Evolutionary conservation across 1,284 basidiomycete species (phyloP), one percentile per base, ranked within the genome.

Genomic region (Ceratobasidium sp.): DNA sequence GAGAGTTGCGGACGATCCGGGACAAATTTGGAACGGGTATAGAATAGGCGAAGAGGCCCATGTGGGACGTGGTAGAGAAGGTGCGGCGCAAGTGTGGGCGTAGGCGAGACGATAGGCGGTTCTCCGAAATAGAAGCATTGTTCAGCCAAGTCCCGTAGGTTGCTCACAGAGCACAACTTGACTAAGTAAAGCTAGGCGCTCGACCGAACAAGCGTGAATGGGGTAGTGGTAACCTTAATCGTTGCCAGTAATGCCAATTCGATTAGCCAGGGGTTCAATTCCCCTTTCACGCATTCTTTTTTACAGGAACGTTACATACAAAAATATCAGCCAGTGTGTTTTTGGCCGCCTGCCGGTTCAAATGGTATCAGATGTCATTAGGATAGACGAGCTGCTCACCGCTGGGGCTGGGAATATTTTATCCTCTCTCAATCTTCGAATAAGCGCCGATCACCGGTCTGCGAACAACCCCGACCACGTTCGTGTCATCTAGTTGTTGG

Each of bases 211-310:
- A 75, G 71, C 71, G 71, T 75, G 71, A 75, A 75, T 75, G 71
- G 71, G 71, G 71, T 75, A 75, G 71, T 33, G 33, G 33, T 33
- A 33, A 33, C 33, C 33, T 33, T 33, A 33, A 33, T 33, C 33
- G 33, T 33, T 75, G 71, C 71, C 71, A 75, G 33, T 15, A 40
- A 26, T 33, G 46, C 33, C 17, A 46, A 40, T 54, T 77, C 75
- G 75, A 77, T 77, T 69, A 77, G 75, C 75, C 75, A 77, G 75
- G 75, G 75, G 75, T 77, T 77, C 75, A 40, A 77, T 77, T 77
- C 75, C 75, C 75, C 75, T 77, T 77, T 77, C 64, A 77, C 75
- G 75, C 75, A 77, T 15, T 33, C 40, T 52, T 75, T 75, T 75
- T 70, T 26, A 10, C 28, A 17, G 48, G 26, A 65, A 42, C 40